Evolutionary conservation across 345 rosid species (phyloP).

Genomic region (Lepidium aucheri): DNA sequence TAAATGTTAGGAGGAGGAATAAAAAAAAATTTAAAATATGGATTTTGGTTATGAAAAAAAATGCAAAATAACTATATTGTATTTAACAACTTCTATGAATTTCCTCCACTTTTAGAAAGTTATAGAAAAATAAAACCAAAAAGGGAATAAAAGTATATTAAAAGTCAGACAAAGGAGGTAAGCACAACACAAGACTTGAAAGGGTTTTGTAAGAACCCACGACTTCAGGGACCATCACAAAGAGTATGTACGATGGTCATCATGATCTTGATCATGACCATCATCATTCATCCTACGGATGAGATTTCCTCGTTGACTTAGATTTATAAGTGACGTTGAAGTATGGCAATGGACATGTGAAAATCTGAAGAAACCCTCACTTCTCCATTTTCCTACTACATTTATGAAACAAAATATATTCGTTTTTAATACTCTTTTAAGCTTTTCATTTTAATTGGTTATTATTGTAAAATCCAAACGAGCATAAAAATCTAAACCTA

Average conservation of each 20-base stretch:
- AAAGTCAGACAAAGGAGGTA: constrained; percentile 15
- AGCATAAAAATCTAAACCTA: no score
- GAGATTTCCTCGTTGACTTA: constrained; percentile 28
- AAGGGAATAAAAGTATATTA: constrained; percentile 9
- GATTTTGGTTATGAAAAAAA: no score
- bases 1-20: no score
- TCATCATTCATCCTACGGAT: constrained; percentile 22
- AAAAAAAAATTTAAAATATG: no score
- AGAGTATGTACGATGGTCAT: constrained; percentile 10
- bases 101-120: not conserved
- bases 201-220: constrained; percentile 18
- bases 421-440: not conserved
- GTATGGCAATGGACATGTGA: constrained; percentile 29
- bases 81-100: not conserved
- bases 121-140: constrained; percentile 10
- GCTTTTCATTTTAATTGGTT: not conserved
- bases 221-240: constrained; percentile 24
- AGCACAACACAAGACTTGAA: not conserved
- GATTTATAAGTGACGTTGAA: constrained; percentile 24
- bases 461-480: no score
- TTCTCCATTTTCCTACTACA: constrained; percentile 19
- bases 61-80: not conserved
- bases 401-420: constrained; percentile 10
- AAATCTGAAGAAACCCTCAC: constrained; percentile 20
- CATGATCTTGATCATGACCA: constrained; percentile 12